These are phyloP conservation scores for Penicillium verrucosum DNA, from an alignment of 2,329 filamentous ascomycete genomes.

Conservation along the genomic window DNA sequence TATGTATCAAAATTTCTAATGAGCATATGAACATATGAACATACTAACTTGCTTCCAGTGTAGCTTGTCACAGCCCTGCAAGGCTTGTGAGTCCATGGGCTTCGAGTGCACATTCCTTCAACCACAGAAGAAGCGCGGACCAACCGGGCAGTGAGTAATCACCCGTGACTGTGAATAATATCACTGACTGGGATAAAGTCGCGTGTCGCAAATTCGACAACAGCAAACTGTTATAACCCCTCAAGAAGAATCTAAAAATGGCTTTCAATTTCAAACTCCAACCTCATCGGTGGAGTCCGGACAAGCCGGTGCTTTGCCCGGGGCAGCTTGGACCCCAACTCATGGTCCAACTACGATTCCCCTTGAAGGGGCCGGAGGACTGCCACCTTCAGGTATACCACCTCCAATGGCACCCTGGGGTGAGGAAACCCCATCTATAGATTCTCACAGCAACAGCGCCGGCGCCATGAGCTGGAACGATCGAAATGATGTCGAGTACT, in stretches of 20 bases:
- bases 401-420: constrained; percentile 24
- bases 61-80: constrained; percentile 40
- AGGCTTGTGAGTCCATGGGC: constrained; percentile 38
- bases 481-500: constrained; percentile 32
- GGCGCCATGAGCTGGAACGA: constrained; percentile 28
- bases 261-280: constrained; percentile 25
- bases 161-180: constrained; percentile 1
- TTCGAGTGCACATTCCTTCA: constrained; percentile 43
- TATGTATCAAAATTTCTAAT: neutral
- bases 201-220: constrained; percentile 38
- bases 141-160: constrained; percentile 36
- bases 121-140: constrained; percentile 43
- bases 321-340: constrained; percentile 21
- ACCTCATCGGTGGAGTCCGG: constrained; percentile 18
- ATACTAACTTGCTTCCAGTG: constrained; percentile 27
- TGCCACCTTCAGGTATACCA: constrained; percentile 20
- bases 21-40: neutral
- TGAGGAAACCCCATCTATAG: constrained; percentile 20
- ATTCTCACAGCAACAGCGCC: constrained; percentile 19
- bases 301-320: constrained; percentile 20
- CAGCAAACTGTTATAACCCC: constrained; percentile 29
- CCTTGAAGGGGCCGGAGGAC: constrained; percentile 17
- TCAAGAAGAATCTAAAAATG: constrained; percentile 17
- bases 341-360: constrained; percentile 21
- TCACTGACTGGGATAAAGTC: constrained; percentile 23